These are phyloP conservation scores for Aurifilum marmelostoma DNA, from an alignment of 2,329 filamentous ascomycete genomes.

Conservation along the genomic window DNA sequence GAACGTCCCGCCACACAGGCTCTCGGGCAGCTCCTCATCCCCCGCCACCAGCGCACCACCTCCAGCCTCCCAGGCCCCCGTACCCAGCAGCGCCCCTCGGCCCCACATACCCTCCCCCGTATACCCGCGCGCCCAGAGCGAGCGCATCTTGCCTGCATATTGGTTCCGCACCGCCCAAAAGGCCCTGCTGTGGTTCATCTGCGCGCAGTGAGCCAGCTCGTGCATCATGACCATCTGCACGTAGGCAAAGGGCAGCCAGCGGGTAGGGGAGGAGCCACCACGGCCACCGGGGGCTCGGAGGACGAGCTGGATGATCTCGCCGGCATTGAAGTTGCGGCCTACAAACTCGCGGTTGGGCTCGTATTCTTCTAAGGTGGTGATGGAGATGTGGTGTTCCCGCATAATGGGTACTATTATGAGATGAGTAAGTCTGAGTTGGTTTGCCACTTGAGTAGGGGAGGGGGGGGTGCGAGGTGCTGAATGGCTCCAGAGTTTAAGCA, in stretches of 20 bases:
- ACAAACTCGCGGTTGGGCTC: constrained; percentile 81
- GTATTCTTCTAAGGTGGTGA: constrained; percentile 79
- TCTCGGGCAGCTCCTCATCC: constrained; percentile 65
- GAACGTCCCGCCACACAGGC: constrained; percentile 83
- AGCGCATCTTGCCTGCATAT: constrained; percentile 72
- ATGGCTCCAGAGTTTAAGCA: constrained; percentile 31
- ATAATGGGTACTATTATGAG: constrained; percentile 63
- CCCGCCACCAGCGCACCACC: constrained; percentile 50
- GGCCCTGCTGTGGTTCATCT: constrained; percentile 84
- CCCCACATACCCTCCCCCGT: constrained; percentile 86
- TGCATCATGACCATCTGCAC: constrained; percentile 98
- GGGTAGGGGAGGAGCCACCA: constrained; percentile 32
- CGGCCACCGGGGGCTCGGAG: constrained; percentile 63
- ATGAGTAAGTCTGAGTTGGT: background rate
- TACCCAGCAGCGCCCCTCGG: constrained; percentile 64
- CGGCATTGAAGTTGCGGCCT: constrained; percentile 88
- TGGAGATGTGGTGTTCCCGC: constrained; percentile 65
- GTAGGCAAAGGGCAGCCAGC: constrained; percentile 80
- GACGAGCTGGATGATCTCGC: constrained; percentile 84
- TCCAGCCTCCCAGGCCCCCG: constrained; percentile 57
- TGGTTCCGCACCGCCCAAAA: constrained; percentile 81
- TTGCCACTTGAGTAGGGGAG: background rate
- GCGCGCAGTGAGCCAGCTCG: constrained; percentile 83
- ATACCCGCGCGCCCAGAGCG: constrained; percentile 71
- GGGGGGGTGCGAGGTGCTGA: background rate